Percentiles rank a stretch among this genome's conserved stretches.
Evolutionary conservation across 2,329 filamentous ascomycete genomes (phyloP).

Genomic region (Ophiocordyceps camponoti-saundersi): DNA sequence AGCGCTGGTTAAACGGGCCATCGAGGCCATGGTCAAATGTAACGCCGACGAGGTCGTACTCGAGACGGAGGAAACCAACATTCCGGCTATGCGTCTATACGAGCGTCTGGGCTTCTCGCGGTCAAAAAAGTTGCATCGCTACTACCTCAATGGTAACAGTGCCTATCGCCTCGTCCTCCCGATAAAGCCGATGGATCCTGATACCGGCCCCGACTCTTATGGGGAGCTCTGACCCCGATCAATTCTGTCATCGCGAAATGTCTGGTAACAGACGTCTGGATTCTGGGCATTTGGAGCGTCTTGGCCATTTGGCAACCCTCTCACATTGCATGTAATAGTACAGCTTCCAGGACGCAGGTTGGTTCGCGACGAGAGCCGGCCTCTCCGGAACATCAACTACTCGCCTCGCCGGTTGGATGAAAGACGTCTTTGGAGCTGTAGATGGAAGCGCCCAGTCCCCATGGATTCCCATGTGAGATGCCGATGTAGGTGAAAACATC

Average conservation of each 20-base stretch:
- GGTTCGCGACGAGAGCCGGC: not conserved
- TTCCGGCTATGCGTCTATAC: constrained; percentile 78
- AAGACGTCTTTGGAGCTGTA: constrained; percentile 30
- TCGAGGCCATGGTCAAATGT: constrained; percentile 73
- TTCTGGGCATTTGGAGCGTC: not conserved
- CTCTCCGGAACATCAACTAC: not conserved
- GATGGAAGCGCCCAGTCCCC: constrained; percentile 41
- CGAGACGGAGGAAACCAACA: constrained; percentile 89
- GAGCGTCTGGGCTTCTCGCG: constrained; percentile 82
- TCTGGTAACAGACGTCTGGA: not conserved
- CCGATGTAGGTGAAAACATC: constrained; percentile 54
- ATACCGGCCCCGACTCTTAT: constrained; percentile 18
- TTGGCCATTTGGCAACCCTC: not conserved
- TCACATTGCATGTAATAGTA: not conserved
- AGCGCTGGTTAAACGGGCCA: constrained; percentile 71
- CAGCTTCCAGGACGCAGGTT: not conserved
- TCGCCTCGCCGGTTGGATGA: not conserved
- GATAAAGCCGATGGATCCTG: constrained; percentile 38
- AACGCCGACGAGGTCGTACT: constrained; percentile 88
- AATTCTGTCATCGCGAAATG: not conserved
- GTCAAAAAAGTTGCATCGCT: constrained; percentile 83
- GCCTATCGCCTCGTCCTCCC: constrained; percentile 79
- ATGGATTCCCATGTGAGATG: constrained; percentile 42
- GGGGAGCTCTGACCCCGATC: constrained; percentile 5
- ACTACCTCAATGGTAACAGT: constrained; percentile 92